Conservation (phyloP, 2,329 filamentous ascomycete species). For the Fusarium sp. region DNA sequence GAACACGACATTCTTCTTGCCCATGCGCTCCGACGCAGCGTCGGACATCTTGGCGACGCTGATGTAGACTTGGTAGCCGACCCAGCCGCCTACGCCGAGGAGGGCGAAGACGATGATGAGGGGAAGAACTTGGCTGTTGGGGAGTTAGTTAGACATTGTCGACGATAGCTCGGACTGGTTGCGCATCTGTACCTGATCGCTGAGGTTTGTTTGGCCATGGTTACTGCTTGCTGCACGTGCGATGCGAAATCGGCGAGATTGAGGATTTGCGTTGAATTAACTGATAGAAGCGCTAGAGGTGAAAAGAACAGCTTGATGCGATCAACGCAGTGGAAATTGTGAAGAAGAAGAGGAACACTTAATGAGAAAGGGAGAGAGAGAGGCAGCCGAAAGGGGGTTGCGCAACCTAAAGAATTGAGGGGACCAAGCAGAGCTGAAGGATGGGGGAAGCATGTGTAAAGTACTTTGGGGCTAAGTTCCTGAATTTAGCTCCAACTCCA, state of each 20-base stretch:
- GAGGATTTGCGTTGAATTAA: background rate
- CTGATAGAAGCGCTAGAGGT: background rate
- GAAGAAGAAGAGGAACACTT: conserved; percentile 3
- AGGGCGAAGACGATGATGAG: conserved; percentile 76
- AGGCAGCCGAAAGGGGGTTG: conserved; percentile 31
- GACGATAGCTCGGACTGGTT: background rate
- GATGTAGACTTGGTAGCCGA: conserved; percentile 80
- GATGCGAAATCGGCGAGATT: conserved; percentile 10
- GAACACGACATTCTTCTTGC: conserved; percentile 80
- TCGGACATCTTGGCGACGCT: conserved; percentile 75
- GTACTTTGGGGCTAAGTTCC: conserved; percentile 14
- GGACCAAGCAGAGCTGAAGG: conserved; percentile 25
- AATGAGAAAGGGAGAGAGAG: conserved; percentile 5
- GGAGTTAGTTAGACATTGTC: conserved; percentile 11
- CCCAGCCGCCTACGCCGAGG: conserved; percentile 70
- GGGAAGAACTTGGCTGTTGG: conserved; percentile 71
- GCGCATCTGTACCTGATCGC: conserved; percentile 39
- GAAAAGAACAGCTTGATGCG: conserved; percentile 14
- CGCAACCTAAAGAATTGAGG: conserved; percentile 30
- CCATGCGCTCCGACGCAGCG: conserved; percentile 76
- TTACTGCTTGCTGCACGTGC: conserved; percentile 18
- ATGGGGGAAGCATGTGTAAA: conserved; percentile 21
- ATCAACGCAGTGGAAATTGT: conserved; percentile 27
- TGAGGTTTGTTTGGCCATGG: conserved; percentile 44
- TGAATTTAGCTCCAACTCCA: conserved; percentile 19